phyloP scores from a whole-genome alignment of 441 rosid species.

The Adansonia rubrostipa region DNA sequence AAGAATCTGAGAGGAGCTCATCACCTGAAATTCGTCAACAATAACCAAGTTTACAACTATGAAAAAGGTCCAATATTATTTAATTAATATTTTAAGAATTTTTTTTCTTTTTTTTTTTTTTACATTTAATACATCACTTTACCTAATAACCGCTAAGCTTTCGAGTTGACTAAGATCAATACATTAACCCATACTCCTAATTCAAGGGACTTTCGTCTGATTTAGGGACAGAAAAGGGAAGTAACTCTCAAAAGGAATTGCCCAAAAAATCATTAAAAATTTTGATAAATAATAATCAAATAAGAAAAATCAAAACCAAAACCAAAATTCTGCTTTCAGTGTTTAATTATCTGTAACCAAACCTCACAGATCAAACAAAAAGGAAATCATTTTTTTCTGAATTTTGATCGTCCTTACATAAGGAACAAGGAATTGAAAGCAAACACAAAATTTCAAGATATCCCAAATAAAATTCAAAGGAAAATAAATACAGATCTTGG shows the following conservation, averaged over 20 bases:
- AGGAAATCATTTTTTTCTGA: too few species aligned
- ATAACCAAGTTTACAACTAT: background rate
- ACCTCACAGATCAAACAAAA: background rate
- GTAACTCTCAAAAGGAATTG: background rate
- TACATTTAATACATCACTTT: too few species aligned
- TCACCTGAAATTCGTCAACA: constrained; percentile 51
- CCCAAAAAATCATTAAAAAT: background rate
- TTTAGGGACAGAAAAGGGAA: background rate
- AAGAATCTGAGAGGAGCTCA: constrained; percentile 93
- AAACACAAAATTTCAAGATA: background rate
- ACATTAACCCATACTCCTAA: background rate
- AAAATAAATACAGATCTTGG: too few species aligned
- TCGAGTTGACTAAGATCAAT: background rate
- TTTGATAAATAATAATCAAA: too few species aligned
- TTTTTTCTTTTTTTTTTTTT: too few species aligned
- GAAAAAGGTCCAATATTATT: too few species aligned
- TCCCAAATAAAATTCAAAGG: background rate
- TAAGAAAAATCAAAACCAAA: background rate
- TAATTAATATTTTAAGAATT: too few species aligned
- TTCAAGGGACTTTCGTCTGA: background rate
- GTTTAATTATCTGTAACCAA: background rate
- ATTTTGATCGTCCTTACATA: background rate
- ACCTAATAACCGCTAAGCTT: background rate
- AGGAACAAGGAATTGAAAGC: background rate
- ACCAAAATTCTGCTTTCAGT: background rate